Percentiles rank a stretch among this genome's conserved stretches.
Conservation (phyloP, 129 eudicot species). For the Chrysanthemum lavandulifolium region DNA sequence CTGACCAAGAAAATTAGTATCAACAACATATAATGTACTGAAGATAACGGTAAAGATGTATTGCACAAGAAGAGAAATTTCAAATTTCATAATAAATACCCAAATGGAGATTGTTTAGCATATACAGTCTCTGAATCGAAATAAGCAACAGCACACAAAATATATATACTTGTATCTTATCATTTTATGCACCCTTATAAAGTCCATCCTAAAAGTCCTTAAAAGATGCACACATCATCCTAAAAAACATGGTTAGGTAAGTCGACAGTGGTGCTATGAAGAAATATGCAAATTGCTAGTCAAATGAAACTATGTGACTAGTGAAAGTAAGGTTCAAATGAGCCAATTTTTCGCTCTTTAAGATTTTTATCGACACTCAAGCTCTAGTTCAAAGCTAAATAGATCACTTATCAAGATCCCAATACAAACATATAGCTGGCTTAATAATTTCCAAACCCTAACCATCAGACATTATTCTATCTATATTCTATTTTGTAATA, state of each 20-base stretch:
- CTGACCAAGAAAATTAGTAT: neutral
- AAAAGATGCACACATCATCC: too few species aligned
- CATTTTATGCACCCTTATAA: neutral
- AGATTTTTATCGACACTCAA: neutral
- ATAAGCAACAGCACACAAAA: neutral
- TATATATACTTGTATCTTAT: neutral
- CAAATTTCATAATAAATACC: neutral
- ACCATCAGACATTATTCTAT: conserved; percentile 1
- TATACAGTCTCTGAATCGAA: neutral
- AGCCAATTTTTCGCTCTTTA: neutral
- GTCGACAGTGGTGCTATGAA: too few species aligned
- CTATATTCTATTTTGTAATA: neutral
- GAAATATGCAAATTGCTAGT: neutral
- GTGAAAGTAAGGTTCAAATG: neutral
- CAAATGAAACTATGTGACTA: conserved; percentile 11
- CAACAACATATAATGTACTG: neutral
- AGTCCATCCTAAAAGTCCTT: too few species aligned
- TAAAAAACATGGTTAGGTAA: too few species aligned
- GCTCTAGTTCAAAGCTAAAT: too few species aligned
- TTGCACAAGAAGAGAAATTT: neutral
- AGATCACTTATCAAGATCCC: neutral
- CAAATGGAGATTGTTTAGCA: too few species aligned
- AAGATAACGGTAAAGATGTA: neutral
- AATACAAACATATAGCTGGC: neutral
- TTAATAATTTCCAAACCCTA: neutral